phyloP scores from a whole-genome alignment of 768 basidiomycete species.

The Mycena rosella region DNA sequence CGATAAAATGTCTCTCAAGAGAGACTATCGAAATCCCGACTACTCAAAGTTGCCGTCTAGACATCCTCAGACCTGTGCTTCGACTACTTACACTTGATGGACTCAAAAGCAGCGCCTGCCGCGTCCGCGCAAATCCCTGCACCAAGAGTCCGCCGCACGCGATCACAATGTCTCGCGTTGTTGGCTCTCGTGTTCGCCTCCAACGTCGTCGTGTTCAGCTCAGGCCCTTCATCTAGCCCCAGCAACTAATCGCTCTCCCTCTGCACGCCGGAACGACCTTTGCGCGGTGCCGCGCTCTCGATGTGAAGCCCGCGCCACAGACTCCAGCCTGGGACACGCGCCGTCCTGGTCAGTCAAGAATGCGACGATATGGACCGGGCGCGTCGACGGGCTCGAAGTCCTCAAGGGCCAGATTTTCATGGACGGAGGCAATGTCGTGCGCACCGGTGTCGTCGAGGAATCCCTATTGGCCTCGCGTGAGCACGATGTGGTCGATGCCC shows the following conservation, averaged over 20 bases:
- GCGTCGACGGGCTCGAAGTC: constrained; percentile 65
- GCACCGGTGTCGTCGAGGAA: constrained; percentile 61
- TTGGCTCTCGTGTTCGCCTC: constrained; percentile 21
- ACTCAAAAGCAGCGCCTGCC: too few relatives aligned
- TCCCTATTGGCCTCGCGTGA: constrained; percentile 22
- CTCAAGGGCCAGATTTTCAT: constrained; percentile 71
- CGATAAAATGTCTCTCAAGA: too few relatives aligned
- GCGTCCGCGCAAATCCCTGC: too few relatives aligned
- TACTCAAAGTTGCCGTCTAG: too few relatives aligned
- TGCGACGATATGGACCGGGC: constrained; percentile 76
- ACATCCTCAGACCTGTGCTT: too few relatives aligned
- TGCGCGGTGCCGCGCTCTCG: constrained; percentile 63
- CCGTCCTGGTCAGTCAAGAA: constrained; percentile 79
- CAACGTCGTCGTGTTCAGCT: constrained; percentile 18
- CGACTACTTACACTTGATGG: too few relatives aligned
- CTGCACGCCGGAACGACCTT: constrained; percentile 57
- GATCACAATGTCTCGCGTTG: constrained; percentile 5
- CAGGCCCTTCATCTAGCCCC: constrained; percentile 18
- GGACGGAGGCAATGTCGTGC: constrained; percentile 68
- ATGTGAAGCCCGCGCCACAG: constrained; percentile 67
- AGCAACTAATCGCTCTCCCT: constrained; percentile 25
- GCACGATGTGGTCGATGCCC: constrained; percentile 25
- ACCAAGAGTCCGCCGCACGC: background rate
- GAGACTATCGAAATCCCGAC: too few relatives aligned
- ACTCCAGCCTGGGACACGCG: constrained; percentile 69